phyloP scores from a whole-genome alignment of 345 rosid species.

The Populus alba region DNA sequence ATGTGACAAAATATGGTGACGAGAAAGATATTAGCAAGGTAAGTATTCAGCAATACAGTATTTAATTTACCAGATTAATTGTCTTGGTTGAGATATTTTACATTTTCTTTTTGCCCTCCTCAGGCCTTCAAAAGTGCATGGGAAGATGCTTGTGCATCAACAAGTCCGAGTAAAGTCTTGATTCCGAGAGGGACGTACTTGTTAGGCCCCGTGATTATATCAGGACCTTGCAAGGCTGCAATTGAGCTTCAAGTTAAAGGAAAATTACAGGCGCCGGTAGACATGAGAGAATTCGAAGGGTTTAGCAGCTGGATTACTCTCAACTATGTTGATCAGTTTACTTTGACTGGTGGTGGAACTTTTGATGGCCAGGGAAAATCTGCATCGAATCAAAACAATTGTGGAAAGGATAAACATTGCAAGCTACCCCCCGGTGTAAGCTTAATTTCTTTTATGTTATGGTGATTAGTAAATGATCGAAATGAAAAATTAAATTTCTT shows the following conservation, averaged over 20 bases:
- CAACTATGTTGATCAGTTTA: conserved; percentile 20
- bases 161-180: conserved; percentile 24
- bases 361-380: neutral
- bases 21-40: neutral
- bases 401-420: neutral
- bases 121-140: conserved; percentile 42
- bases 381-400: neutral
- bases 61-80: neutral
- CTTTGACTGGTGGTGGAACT: neutral
- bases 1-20: neutral
- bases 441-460: neutral
- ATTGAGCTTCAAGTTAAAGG: conserved; percentile 39
- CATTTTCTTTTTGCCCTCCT: neutral
- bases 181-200: conserved; percentile 42
- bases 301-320: conserved; percentile 34
- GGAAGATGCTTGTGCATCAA: conserved; percentile 31
- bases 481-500: neutral
- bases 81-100: neutral
- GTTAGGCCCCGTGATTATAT: conserved; percentile 22
- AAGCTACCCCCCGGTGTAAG: neutral
- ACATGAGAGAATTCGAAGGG: neutral
- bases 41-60: too few relatives aligned
- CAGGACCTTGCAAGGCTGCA: conserved; percentile 48
- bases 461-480: neutral
- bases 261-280: conserved; percentile 35